Evolutionary conservation across 495 filamentous ascomycete genomes (phyloP), one percentile per base, ranked within the genome.

Genomic region (Talaromyces liani): DNA sequence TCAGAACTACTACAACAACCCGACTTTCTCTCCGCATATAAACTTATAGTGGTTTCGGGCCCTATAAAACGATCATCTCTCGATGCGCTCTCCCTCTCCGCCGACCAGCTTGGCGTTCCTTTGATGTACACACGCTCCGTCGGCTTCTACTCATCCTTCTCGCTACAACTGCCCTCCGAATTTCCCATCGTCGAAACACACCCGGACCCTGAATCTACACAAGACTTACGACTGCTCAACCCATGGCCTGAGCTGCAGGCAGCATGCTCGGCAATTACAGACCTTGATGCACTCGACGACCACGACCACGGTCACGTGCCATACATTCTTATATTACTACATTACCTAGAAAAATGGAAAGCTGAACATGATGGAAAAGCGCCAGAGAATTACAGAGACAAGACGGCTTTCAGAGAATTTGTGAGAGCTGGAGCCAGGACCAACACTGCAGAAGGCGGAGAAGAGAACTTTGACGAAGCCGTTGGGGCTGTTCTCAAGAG

Each of bases 161-260:
- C 87, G 3, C 79, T 94, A 63, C 82, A 84, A 67, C 82, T 96
- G 18, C 88, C 91, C 4, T 77, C 83, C 20, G 84, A 83, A 8
- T 97, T 95, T 66, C 91, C 92, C n/a, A 91, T 98, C 67, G 91
- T 98, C 68, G 93, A 99, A 71, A 97, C 93, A 27, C 94, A 99
- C 68, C 94, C 95, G 1, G 93, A 97, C 64, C 87, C 91, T 27
- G 88, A 91, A 49, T 84, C 89, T 49, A 92, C 88, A 5, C 88
- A 88, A 60, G 95, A 99, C 65, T 82, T 99, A 60, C 88, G 95
- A 45, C 80, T 98, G 29, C 75, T 96, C 1, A 87, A 82, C 27
- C 92, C 94, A 36, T 99, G 95, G 94, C 83, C 88, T 16, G 93
- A 95, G 71, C 84, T 99, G 29, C 71, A 80, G 4, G 79, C 79